Evolutionary conservation across 2,329 filamentous ascomycete species (phyloP).

Genomic region (Coniochaeta pulveracea): DNA sequence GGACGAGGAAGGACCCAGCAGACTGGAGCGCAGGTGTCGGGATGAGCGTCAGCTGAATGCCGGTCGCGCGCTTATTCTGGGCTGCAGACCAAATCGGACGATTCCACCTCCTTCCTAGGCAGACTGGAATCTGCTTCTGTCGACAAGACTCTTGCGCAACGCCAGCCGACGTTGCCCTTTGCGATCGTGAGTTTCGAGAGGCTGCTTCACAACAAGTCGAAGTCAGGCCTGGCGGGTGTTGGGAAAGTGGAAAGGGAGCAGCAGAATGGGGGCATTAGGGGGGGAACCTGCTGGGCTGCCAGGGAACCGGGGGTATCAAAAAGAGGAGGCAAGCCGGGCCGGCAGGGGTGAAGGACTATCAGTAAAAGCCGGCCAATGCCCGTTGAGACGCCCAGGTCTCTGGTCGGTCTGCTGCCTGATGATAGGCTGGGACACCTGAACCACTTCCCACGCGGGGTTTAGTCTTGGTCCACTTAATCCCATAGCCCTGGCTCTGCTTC

Average conservation of each 20-base stretch:
- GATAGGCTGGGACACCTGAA: not conserved
- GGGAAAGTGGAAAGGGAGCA: not conserved
- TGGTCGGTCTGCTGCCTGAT: not conserved
- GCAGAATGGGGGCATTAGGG: not conserved
- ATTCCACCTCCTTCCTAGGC: not conserved
- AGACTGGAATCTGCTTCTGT: not conserved
- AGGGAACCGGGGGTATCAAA: too few relatives aligned
- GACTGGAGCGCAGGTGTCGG: slow-evolving; percentile 2
- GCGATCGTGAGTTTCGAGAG: not conserved
- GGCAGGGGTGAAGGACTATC: too few relatives aligned
- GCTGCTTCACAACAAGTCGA: not conserved
- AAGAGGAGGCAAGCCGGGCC: too few relatives aligned
- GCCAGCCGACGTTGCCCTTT: slow-evolving; percentile 2
- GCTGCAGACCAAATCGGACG: not conserved
- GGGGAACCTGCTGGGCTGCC: too few relatives aligned
- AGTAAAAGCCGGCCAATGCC: too few relatives aligned
- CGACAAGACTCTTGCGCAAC: slow-evolving; percentile 1
- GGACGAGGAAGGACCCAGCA: slow-evolving; percentile 3
- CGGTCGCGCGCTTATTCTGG: not conserved
- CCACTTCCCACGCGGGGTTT: slow-evolving; percentile 4
- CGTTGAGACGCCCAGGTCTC: too few relatives aligned
- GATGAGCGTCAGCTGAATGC: not conserved
- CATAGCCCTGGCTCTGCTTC: not conserved
- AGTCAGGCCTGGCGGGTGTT: not conserved
- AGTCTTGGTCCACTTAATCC: too few relatives aligned